Conservation (phyloP, 257 asterid species). For the Jasminum sambac region DNA sequence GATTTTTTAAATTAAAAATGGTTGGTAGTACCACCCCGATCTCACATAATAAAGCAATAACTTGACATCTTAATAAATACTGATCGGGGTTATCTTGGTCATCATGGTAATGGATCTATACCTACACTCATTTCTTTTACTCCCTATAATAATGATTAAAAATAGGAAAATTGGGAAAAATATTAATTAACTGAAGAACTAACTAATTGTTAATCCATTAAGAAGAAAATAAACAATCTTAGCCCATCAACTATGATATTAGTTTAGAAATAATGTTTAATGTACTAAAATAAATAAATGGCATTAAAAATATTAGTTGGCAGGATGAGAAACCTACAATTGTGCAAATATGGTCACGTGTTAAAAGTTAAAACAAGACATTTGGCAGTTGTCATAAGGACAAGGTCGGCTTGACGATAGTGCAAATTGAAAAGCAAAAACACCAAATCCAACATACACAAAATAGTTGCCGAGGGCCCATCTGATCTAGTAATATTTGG, state of each 20-base stretch:
- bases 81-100: not conserved
- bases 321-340: constrained; percentile 30
- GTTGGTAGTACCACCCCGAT: not conserved
- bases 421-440: no score
- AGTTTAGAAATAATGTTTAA: no score
- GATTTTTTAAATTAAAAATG: no score
- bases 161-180: not conserved
- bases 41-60: not conserved
- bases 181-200: constrained; percentile 1
- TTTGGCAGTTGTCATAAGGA: constrained; percentile 8
- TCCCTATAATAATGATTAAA: not conserved
- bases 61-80: not conserved
- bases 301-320: constrained; percentile 25
- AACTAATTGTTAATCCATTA: no score
- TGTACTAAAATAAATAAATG: no score
- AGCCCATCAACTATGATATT: not conserved
- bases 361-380: constrained; percentile 15
- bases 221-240: no score
- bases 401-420: no score
- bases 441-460: no score
- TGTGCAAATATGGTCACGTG: constrained; percentile 10
- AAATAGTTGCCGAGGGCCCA: no score
- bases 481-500: no score
- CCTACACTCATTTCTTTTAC: not conserved
- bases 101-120: not conserved